These are phyloP conservation scores for Otatea glauca DNA, from an alignment of 176 grass and related monocot species.

Conservation along the genomic window DNA sequence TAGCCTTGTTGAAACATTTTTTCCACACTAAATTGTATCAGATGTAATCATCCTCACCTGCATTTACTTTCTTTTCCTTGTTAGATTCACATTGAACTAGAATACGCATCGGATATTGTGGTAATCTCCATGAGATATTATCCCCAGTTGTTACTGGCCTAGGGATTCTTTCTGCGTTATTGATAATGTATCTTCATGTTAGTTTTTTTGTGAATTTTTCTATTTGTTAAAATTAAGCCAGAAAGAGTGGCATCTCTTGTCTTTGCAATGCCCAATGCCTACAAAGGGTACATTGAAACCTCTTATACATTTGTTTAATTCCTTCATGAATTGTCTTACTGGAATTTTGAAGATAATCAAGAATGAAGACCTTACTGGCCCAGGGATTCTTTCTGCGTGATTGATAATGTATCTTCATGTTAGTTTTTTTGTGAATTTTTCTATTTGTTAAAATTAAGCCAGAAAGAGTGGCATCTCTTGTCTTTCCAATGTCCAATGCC, in stretches of 20 bases:
- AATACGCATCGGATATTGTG: not conserved
- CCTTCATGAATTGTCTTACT: slow-evolving; percentile 17
- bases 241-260: slow-evolving; percentile 5
- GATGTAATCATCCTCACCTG: not conserved
- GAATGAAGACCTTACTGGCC: slow-evolving; percentile 68
- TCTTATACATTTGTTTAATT: slow-evolving; percentile 35
- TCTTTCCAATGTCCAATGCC: not conserved
- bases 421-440: not conserved
- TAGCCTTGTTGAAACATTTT: slow-evolving; percentile 7
- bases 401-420: slow-evolving; percentile 6
- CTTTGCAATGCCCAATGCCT: not conserved
- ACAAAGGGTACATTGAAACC: not conserved
- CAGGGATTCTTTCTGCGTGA: not conserved
- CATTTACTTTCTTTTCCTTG: slow-evolving; percentile 9
- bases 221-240: slow-evolving; percentile 28
- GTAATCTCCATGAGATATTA: slow-evolving; percentile 15
- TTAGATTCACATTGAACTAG: not conserved
- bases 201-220: not conserved
- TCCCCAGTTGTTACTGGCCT: not conserved
- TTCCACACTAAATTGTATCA: not conserved
- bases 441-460: slow-evolving; percentile 23
- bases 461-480: slow-evolving; percentile 5
- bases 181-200: slow-evolving; percentile 15
- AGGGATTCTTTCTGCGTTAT: not conserved
- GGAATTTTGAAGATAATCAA: slow-evolving; percentile 74